Evolutionary conservation across 331 rosid species (phyloP), one percentile per base, ranked within the genome.

Genomic region (Erythrophleum ivorense): DNA sequence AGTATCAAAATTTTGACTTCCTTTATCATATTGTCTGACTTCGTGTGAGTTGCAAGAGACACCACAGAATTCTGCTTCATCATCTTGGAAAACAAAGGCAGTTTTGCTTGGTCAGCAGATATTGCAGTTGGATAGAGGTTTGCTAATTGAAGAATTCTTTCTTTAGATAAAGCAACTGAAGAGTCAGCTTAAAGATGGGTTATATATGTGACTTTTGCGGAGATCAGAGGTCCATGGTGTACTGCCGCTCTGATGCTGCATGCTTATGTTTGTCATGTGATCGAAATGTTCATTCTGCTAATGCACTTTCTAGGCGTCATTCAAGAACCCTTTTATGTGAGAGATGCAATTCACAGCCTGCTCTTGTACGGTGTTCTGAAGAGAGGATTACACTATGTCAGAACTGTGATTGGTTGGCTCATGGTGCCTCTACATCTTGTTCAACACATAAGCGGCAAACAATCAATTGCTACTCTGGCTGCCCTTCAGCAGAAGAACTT

Each of bases 171-270:
- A 80, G 46, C 72, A 63, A 80, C 3, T 6, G 1, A 79, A 36
- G 84, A 74, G 72, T 59, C 67, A 34, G 75, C 75, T 50, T 84
- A 73, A 84, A 87, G 81, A 96, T 96, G 99, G 97, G 99, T 71
- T 96, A 89, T 81, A 69, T 89, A 11, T 96, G 99, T 48, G 98
- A 94, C 62, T 94, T 91, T 87, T 96, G 99, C 16, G 97, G 92
- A 63, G 92, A 90, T 10, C 94, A 92, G 84, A 88, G 97, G 86
- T 87, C 99, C 41, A 67, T 92, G 96, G 99, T 96, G 68, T 90
- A 92, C 86, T 96, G 99, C 84, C 98, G 97, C 48, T 92, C 98
- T 2, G 99, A 96, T 85, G 88, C 91, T 21, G 99, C 99, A 1
- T 92, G 92, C 85, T 89, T 96, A 65, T 96, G 99, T 82, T 88